Evolutionary conservation across 202 grass and related monocot species (phyloP).

Genomic region (Alloteropsis angusta): DNA sequence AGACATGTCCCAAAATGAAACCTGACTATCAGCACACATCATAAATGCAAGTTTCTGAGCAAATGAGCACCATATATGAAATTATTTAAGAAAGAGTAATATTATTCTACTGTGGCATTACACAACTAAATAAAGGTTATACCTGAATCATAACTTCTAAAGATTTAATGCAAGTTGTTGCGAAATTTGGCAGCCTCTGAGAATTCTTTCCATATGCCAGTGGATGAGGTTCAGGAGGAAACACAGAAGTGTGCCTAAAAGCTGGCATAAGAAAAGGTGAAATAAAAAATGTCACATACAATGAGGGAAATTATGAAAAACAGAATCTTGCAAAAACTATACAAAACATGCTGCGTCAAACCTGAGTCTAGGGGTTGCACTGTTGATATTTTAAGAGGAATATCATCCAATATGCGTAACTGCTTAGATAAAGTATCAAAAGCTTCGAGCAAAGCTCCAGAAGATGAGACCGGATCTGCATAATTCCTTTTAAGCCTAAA

Average conservation of each 20-base stretch:
- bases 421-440: constrained; percentile 66
- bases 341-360: constrained; percentile 17
- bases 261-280: constrained; percentile 37
- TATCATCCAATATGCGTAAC: constrained; percentile 59
- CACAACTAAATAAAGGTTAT: constrained; percentile 4
- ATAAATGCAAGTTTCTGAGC: constrained; percentile 15
- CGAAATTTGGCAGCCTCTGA: constrained; percentile 41
- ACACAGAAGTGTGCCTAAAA: constrained; percentile 87
- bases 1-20: constrained; percentile 13
- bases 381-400: constrained; percentile 85
- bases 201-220: constrained; percentile 61
- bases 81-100: not conserved
- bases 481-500: constrained; percentile 8
- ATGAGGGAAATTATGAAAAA: not conserved
- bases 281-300: not conserved
- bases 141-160: constrained; percentile 93
- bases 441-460: constrained; percentile 55
- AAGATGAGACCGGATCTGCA: constrained; percentile 72
- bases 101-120: not conserved
- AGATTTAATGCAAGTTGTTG: constrained; percentile 59
- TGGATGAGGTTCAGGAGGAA: constrained; percentile 83
- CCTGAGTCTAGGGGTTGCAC: constrained; percentile 77
- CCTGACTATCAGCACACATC: constrained; percentile 18
- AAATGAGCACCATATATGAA: constrained; percentile 5
- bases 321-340: constrained; percentile 3